Evolutionary conservation across 768 basidiomycete species (phyloP), one percentile per base, ranked within the genome.

Genomic region (Mycena capillaripes): DNA sequence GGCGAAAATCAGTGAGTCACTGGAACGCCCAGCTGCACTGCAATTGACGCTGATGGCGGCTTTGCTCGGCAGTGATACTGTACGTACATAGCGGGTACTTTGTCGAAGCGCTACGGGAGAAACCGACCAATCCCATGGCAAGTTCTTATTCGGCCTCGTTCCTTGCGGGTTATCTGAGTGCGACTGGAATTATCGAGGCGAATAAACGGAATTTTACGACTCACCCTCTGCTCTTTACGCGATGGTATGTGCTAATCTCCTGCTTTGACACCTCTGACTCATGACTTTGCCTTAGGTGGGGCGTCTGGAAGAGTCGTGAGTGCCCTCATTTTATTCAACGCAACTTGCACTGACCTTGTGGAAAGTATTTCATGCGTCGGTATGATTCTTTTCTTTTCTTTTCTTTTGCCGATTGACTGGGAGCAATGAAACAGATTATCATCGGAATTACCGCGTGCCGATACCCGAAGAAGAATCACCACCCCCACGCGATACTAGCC

Each of bases 121-220:
- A 82, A 50, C 86, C 86, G 23, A 76, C 77, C 21, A 86, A 86
- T 67, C 87, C 87, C 19, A 81, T 88, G 10, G 78, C 82, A 36
- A 87, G 85, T 70, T 82, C 84, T 9, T 87, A 86, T 52, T 84
- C 87, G 0, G 85, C 87, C 14, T 87, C 86, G 14, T 85, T 86
- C 72, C 81, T 88, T 29, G 86, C 87, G 4, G 84, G 84, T 17
- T 86, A 86, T 75, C 81, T 85, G 53, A 85, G 83, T 60, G 86
- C 87, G 16, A 86, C 84, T 1, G 81, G 82, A 57, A 81, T 81
- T 21, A 83, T 87, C 59, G 86, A 83, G 72, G 56, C 60, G 1
- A 61, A 74, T 34, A 67, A 69, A 19, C 66, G 59, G 21, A 63
- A 78, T 17, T 75, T 71, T 38, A 66, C 66, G 17, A 52, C 25